Conservation (phyloP, 495 filamentous ascomycete species). For the Pyrenopolyporus hunteri region DNA sequence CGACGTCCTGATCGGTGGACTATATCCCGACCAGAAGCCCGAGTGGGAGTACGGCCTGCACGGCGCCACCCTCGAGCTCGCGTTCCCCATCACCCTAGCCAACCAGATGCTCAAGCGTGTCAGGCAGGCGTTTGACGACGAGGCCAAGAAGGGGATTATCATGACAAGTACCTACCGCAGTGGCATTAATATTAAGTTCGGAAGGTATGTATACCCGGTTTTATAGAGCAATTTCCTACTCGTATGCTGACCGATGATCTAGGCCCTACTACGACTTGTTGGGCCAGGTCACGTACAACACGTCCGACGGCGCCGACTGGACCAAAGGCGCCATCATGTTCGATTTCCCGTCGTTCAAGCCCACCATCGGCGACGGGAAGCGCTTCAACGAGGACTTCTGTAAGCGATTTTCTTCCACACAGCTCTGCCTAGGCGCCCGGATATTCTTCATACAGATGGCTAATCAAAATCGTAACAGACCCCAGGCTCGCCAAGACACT, state of each 20-base stretch:
- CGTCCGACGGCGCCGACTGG: constrained; percentile 53
- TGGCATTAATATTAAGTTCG: constrained; percentile 61
- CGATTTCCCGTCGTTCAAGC: constrained; percentile 55
- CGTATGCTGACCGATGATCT: neutral
- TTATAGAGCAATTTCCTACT: neutral
- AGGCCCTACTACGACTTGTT: constrained; percentile 55
- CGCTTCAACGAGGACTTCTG: constrained; percentile 58
- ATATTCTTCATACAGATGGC: neutral
- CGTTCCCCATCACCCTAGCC: constrained; percentile 54
- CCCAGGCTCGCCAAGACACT: constrained; percentile 52
- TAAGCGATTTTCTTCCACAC: constrained; percentile 31
- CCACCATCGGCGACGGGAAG: constrained; percentile 52
- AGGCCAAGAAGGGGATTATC: constrained; percentile 45
- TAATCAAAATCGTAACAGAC: constrained; percentile 38
- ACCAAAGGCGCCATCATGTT: constrained; percentile 59
- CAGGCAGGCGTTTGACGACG: constrained; percentile 52
- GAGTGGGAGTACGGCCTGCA: constrained; percentile 57
- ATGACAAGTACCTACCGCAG: constrained; percentile 59
- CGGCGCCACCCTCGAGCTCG: constrained; percentile 56
- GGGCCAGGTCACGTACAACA: constrained; percentile 56
- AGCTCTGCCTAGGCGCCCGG: too few relatives aligned
- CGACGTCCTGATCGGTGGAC: constrained; percentile 56
- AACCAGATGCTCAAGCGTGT: constrained; percentile 57
- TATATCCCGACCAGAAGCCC: constrained; percentile 54
- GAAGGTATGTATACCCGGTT: constrained; percentile 17